Conservation (phyloP, 495 filamentous ascomycete species). For the Annulohypoxylon nitens region DNA sequence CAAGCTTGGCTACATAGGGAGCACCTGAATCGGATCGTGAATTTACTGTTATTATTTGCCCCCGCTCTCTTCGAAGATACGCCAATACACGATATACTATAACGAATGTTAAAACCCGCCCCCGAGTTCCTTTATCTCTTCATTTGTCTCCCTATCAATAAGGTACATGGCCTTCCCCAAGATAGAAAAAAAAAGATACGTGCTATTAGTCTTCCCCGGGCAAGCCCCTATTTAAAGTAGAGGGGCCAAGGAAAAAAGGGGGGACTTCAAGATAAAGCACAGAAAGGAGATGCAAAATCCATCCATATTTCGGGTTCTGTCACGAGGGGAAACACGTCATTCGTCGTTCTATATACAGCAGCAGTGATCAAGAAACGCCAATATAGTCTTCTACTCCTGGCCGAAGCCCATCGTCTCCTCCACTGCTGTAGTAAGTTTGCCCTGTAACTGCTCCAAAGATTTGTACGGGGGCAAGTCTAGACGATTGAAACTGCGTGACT, state of each 20-base stretch:
- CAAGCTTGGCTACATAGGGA: background rate
- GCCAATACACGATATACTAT: conserved; percentile 13
- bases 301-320: conserved; percentile 32
- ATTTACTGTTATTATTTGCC: conserved; percentile 5
- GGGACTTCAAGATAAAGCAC: background rate
- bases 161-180: conserved; percentile 6
- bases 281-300: conserved; percentile 40
- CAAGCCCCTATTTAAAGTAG: background rate
- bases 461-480: conserved; percentile 97
- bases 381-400: conserved; percentile 76
- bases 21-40: background rate
- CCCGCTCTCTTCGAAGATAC: background rate
- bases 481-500: conserved; percentile 84
- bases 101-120: conserved; percentile 22
- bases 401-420: conserved; percentile 99
- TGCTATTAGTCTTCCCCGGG: conserved; percentile 27
- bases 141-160: conserved; percentile 16
- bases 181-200: conserved; percentile 17
- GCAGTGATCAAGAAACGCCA: conserved; percentile 29
- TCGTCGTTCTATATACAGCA: conserved; percentile 47
- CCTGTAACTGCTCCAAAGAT: conserved; percentile 81
- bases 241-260: background rate
- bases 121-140: conserved; percentile 22
- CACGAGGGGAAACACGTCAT: conserved; percentile 35
- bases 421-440: conserved; percentile 94